Evolutionary conservation across 2,329 filamentous ascomycete genomes (phyloP).

Genomic region (Pestalotiopsis fici): DNA sequence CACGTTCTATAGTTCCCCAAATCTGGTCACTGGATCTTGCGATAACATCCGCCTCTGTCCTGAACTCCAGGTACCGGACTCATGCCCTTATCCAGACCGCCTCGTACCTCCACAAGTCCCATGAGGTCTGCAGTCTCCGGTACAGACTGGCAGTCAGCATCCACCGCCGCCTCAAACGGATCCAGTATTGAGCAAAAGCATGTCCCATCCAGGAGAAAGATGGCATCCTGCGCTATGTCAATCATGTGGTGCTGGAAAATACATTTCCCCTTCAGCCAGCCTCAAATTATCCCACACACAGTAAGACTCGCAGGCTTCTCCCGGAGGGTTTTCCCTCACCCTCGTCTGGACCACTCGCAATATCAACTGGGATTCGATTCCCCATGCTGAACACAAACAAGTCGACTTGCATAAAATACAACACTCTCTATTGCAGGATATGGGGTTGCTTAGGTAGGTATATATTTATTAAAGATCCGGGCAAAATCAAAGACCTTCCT

Average conservation of each 20-base stretch:
- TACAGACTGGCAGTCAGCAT: conserved; percentile 20
- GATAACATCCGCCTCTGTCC: conserved; percentile 41
- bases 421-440: too few relatives aligned
- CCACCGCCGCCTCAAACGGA: conserved; percentile 21
- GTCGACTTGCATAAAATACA: too few relatives aligned
- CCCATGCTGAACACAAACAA: too few relatives aligned
- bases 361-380: too few relatives aligned
- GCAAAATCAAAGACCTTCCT: too few relatives aligned
- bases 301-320: too few relatives aligned
- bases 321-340: too few relatives aligned
- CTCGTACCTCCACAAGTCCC: conserved; percentile 20
- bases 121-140: conserved; percentile 23
- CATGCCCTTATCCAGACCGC: conserved; percentile 31
- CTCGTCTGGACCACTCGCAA: too few relatives aligned
- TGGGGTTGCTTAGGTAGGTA: too few relatives aligned
- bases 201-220: conserved; percentile 39
- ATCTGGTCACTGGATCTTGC: background rate
- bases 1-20: conserved; percentile 9
- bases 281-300: too few relatives aligned
- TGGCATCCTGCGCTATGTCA: conserved; percentile 42
- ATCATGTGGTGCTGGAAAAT: conserved; percentile 40
- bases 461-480: too few relatives aligned
- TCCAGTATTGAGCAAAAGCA: conserved; percentile 34
- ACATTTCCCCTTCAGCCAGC: too few relatives aligned
- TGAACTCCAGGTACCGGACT: conserved; percentile 44